These are phyloP conservation scores for Fusarium sp. DNA, from an alignment of 2,329 filamentous ascomycete species.

Conservation along the genomic window DNA sequence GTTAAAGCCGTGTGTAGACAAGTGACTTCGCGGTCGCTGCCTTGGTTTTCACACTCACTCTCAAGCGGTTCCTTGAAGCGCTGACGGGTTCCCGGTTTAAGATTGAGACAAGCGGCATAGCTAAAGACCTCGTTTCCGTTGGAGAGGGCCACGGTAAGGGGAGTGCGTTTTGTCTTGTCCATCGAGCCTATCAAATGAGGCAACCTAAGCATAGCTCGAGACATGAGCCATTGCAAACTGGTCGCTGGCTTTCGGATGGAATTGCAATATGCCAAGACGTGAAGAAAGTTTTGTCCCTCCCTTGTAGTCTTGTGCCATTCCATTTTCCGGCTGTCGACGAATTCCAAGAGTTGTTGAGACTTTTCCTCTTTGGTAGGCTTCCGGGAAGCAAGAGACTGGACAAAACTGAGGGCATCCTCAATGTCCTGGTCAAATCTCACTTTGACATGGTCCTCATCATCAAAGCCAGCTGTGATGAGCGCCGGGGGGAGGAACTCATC, in stretches of 20 bases:
- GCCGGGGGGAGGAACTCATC: neutral
- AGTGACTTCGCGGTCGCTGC: neutral
- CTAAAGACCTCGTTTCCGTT: neutral
- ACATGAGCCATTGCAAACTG: conserved; percentile 12
- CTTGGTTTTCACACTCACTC: neutral
- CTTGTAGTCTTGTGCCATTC: conserved; percentile 4
- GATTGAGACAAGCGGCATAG: neutral
- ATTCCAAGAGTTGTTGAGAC: neutral
- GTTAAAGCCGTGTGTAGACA: conserved; percentile 2
- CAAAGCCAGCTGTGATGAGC: neutral
- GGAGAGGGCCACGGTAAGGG: neutral
- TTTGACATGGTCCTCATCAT: conserved; percentile 1
- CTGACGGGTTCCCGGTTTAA: neutral
- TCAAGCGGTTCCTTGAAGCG: neutral
- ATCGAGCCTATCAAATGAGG: conserved; percentile 1
- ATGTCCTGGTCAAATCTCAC: neutral
- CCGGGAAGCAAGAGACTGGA: neutral
- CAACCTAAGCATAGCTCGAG: neutral
- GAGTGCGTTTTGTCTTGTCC: conserved; percentile 2
- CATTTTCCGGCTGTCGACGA: neutral
- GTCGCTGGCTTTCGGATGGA: neutral
- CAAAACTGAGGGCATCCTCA: neutral
- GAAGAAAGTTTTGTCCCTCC: conserved; percentile 4
- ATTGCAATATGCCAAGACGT: conserved; percentile 2
- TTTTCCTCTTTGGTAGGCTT: neutral